These are phyloP conservation scores for Erysimum cheiranthoides DNA, from an alignment of 345 rosid genomes.

Conservation along the genomic window DNA sequence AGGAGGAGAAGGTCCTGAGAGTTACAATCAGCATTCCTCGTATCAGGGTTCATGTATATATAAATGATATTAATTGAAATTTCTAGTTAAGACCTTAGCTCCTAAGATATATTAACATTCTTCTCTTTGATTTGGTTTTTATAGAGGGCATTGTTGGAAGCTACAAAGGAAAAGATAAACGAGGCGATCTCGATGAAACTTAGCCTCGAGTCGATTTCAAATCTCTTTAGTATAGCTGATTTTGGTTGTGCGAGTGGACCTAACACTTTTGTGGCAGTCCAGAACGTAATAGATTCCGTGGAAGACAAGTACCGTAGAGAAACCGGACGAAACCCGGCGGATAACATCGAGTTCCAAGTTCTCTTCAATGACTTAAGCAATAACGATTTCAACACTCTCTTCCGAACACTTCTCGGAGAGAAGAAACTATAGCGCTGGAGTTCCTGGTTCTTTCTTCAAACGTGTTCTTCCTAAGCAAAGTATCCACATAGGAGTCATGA, in stretches of 20 bases:
- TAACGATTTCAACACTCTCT: slow-evolving; percentile 66
- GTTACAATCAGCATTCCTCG: slow-evolving; percentile 32
- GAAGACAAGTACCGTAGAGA: background rate
- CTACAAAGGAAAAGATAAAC: background rate
- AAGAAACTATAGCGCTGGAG: slow-evolving; percentile 41
- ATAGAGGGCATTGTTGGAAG: background rate
- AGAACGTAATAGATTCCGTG: slow-evolving; percentile 5
- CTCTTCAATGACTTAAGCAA: slow-evolving; percentile 42
- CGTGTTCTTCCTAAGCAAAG: slow-evolving; percentile 48
- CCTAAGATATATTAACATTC: background rate
- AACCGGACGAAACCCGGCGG: background rate
- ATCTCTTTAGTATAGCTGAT: background rate
- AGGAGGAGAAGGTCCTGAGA: slow-evolving; percentile 37
- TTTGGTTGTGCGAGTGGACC: slow-evolving; percentile 30
- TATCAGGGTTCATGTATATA: slow-evolving; percentile 28
- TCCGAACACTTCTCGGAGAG: slow-evolving; percentile 39
- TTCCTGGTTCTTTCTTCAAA: slow-evolving; percentile 49
- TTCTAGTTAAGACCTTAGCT: background rate
- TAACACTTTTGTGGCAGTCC: slow-evolving; percentile 24
- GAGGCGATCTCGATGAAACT: background rate
- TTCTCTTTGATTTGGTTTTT: background rate
- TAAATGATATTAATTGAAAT: too few relatives aligned
- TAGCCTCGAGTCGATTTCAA: background rate
- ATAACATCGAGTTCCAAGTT: slow-evolving; percentile 23
- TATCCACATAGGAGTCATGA: slow-evolving; percentile 42